Evolutionary conservation across 2,329 filamentous ascomycete genomes (phyloP), one percentile per base, ranked within the genome.

Genomic region (Nemania bipapillata): DNA sequence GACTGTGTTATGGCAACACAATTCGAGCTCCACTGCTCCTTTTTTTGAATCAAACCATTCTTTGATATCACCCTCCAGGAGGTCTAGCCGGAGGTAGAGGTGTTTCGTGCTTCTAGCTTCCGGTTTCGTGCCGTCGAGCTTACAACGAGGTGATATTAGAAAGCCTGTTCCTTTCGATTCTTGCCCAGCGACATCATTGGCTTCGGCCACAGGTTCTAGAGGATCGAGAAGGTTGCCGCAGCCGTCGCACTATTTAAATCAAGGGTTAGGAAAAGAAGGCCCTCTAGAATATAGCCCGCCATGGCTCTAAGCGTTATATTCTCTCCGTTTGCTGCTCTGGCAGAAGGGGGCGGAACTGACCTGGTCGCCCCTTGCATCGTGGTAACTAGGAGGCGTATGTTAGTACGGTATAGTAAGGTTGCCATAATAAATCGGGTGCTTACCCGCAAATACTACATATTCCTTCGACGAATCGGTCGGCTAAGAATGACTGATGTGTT

Each of bases 71-170:
- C 90, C 86, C 79, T 96, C 91, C 50, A 97, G 86, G 77, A 91
- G 91, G 80, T 98, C 93, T 8, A 99, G 85, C 60, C 89, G 87
- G n/a, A 99, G 84, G 81, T 94, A 97, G 53, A 97, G 88, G 79
- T 98, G 96, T 81, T 94, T 97, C 30, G 95, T 98, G 73, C 92
- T 89, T 72, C 91, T 87, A 58, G 89, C 88, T 32, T 95, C 89
- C 2, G 94, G 95, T 4, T 91, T 91, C 7, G 93, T 88, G 54
- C 91, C 92, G 76, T 97, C 93, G 20, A 97, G 86, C 83, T 98
- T 98, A 85, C 96, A 98, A 69, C 91, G 62, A 40, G 71, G 69
- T 7, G 63, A 53, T 26, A 56, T 68, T 17, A 72, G 83, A 77
- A 77, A 88, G 76, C 77, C 83, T 62, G 82, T 82, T 47, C 79